Evolutionary conservation across 2,329 filamentous ascomycete genomes (phyloP).

Genomic region (Aspergillus fumigatus): DNA sequence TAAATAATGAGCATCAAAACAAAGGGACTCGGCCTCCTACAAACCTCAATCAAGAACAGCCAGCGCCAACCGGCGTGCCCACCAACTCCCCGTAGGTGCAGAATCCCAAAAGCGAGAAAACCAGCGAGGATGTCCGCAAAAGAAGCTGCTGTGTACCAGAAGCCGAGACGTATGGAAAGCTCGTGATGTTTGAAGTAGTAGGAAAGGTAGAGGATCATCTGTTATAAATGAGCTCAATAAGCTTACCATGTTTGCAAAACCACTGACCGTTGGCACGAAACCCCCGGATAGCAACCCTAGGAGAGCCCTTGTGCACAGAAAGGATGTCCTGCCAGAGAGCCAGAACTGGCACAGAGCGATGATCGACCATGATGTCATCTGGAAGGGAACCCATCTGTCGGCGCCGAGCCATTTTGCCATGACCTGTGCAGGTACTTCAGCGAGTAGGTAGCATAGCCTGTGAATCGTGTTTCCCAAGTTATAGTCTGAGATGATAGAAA

Average conservation of each 20-base stretch:
- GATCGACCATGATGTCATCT: conserved; percentile 42
- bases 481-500: conserved; percentile 12
- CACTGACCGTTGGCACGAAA: conserved; percentile 35
- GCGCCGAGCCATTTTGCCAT: conserved; percentile 52
- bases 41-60: conserved; percentile 32
- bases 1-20: background rate
- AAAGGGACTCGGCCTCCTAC: conserved; percentile 38
- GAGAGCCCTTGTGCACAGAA: conserved; percentile 39
- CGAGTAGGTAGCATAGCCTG: conserved; percentile 48
- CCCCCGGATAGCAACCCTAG: conserved; percentile 47
- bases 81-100: conserved; percentile 30
- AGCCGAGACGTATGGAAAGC: conserved; percentile 47
- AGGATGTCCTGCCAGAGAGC: conserved; percentile 40
- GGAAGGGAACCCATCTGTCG: conserved; percentile 53
- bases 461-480: conserved; percentile 52
- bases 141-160: conserved; percentile 21
- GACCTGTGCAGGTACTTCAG: conserved; percentile 55
- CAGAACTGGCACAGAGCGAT: conserved; percentile 41
- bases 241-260: background rate
- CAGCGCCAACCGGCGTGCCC: conserved; percentile 32
- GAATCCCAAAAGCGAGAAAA: conserved; percentile 40
- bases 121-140: conserved; percentile 44
- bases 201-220: conserved; percentile 51
- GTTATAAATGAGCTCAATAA: background rate
- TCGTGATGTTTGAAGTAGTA: conserved; percentile 69